Evolutionary conservation across 176 grass and related monocot species (phyloP).

Genomic region (Panicum miliaceum): DNA sequence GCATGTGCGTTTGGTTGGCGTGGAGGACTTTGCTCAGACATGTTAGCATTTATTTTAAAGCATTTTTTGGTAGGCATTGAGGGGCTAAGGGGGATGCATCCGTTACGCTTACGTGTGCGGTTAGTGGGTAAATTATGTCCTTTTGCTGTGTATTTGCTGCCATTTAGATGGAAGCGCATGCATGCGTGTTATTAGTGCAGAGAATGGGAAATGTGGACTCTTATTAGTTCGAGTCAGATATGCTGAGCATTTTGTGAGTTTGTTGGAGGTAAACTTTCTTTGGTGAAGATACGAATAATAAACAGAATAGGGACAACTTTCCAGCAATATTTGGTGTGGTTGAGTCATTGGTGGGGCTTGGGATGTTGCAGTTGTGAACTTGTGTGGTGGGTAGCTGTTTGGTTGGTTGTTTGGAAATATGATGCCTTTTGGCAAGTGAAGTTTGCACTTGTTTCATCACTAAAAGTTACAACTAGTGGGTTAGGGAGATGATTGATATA

Average conservation of each 20-base stretch:
- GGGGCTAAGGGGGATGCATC: conserved; percentile 12
- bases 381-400: conserved; percentile 48
- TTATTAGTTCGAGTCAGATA: conserved; percentile 22
- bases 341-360: conserved; percentile 41
- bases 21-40: conserved; percentile 21
- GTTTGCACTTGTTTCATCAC: conserved; percentile 24
- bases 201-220: conserved; percentile 39
- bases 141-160: neutral
- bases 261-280: conserved; percentile 34
- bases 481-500: conserved; percentile 1
- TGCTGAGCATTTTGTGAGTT: conserved; percentile 9
- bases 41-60: neutral
- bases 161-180: neutral
- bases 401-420: conserved; percentile 48
- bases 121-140: neutral
- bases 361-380: conserved; percentile 45
- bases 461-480: conserved; percentile 10
- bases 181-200: conserved; percentile 8
- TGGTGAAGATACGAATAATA: conserved; percentile 19
- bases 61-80: conserved; percentile 27
- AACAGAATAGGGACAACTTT: conserved; percentile 7
- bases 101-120: neutral
- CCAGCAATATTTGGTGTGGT: conserved; percentile 18
- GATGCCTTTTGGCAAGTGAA: conserved; percentile 31
- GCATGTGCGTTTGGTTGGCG: conserved; percentile 34